Evolutionary conservation across 495 filamentous ascomycete genomes (phyloP).

Genomic region (Penicillium nucicola): DNA sequence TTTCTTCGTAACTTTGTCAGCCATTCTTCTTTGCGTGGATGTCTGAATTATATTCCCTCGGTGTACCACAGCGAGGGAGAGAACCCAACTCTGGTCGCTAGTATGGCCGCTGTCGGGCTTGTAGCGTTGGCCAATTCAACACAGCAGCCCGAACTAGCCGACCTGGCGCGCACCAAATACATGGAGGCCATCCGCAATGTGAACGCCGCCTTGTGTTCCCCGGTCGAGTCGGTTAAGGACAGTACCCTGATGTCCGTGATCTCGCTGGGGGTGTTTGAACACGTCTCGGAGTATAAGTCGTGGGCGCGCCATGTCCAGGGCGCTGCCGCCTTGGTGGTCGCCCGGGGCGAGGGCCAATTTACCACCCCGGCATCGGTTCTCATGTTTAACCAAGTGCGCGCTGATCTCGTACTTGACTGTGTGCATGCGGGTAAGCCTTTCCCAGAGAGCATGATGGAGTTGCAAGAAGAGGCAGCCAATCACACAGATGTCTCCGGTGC

Average conservation of each 20-base stretch:
- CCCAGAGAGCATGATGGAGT: constrained; percentile 18
- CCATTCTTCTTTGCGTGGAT: constrained; percentile 26
- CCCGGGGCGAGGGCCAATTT: constrained; percentile 52
- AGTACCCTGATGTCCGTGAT: constrained; percentile 58
- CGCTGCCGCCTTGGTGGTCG: constrained; percentile 45
- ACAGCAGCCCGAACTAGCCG: constrained; percentile 28
- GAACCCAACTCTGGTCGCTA: constrained; percentile 31
- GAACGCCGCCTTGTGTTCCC: constrained; percentile 49
- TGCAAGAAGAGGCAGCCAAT: constrained; percentile 27
- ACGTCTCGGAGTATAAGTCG: constrained; percentile 39
- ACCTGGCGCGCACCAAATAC: constrained; percentile 39
- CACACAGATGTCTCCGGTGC: constrained; percentile 13
- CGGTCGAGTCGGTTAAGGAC: constrained; percentile 52
- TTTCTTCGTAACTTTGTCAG: constrained; percentile 36
- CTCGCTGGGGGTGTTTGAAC: constrained; percentile 58
- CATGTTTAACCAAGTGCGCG: constrained; percentile 55
- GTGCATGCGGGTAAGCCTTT: constrained; percentile 16
- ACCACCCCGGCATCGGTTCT: constrained; percentile 37
- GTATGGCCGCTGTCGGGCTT: constrained; percentile 45
- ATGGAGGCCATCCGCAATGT: constrained; percentile 34
- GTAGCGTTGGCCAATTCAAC: constrained; percentile 36
- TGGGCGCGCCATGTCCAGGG: constrained; percentile 56
- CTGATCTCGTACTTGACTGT: constrained; percentile 23
- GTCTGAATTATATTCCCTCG: constrained; percentile 29
- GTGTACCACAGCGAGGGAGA: constrained; percentile 22